These are phyloP conservation scores for Colletotrichum sidae DNA, from an alignment of 2,329 filamentous ascomycete genomes.

Conservation along the genomic window DNA sequence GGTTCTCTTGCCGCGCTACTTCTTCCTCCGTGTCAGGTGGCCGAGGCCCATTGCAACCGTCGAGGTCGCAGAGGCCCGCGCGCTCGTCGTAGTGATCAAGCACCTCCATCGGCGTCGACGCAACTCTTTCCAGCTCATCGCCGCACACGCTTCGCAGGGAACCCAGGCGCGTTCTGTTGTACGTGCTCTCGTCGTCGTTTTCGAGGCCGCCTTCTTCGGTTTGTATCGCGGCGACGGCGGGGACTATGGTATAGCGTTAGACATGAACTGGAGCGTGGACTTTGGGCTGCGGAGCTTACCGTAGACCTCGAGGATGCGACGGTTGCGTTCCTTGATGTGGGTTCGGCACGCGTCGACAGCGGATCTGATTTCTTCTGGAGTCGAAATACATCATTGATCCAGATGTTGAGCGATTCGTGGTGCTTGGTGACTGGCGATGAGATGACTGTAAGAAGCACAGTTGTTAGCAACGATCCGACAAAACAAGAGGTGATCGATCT, in stretches of 20 bases:
- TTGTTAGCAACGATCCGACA: too few species aligned
- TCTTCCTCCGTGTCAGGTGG: not conserved
- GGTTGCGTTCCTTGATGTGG: conserved; percentile 1
- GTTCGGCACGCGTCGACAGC: conserved; percentile 1
- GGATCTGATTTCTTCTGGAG: not conserved
- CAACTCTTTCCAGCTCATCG: not conserved
- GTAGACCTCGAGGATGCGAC: not conserved
- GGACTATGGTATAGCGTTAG: not conserved
- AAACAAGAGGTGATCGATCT: too few species aligned
- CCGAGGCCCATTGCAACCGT: not conserved
- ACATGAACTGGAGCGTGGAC: not conserved
- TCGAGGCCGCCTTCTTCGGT: not conserved
- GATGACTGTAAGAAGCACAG: too few species aligned
- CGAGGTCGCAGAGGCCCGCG: not conserved
- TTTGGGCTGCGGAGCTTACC: not conserved
- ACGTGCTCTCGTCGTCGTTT: not conserved
- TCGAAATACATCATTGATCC: not conserved
- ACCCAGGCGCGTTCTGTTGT: not conserved
- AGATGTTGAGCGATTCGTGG: too few species aligned
- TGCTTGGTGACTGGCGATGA: too few species aligned
- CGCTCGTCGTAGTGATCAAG: not conserved
- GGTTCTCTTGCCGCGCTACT: not conserved
- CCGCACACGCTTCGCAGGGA: not conserved
- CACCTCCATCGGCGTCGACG: not conserved
- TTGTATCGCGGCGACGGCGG: not conserved